phyloP scores from a whole-genome alignment of 176 grass and related monocot genomes.

The Eleusine coracana region DNA sequence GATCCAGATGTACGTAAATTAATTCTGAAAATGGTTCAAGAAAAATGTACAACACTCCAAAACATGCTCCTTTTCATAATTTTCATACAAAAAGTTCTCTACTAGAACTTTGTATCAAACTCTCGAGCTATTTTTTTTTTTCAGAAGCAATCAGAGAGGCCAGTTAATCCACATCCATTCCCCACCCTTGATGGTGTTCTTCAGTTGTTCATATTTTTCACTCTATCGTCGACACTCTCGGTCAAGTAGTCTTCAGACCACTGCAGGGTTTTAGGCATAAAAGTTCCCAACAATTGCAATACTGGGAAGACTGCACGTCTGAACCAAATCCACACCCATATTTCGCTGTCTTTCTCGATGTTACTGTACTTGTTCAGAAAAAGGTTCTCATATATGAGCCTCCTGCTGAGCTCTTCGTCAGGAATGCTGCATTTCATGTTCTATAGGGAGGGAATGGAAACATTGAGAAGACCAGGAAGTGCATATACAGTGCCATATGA shows the following conservation, averaged over 20 bases:
- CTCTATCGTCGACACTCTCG: background rate
- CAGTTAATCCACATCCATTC: background rate
- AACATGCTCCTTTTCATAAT: background rate
- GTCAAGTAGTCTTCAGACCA: no score
- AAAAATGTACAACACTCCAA: background rate
- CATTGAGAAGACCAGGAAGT: background rate
- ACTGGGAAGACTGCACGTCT: background rate
- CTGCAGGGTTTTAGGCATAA: background rate
- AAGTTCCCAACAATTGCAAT: background rate
- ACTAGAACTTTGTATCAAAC: no score
- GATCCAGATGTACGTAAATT: slow-evolving; percentile 5
- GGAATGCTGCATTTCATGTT: slow-evolving; percentile 15
- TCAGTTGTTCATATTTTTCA: background rate
- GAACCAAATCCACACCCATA: background rate
- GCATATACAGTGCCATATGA: slow-evolving; percentile 12
- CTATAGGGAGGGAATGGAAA: background rate
- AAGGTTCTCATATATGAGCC: slow-evolving; percentile 4
- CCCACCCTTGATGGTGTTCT: background rate
- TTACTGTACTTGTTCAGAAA: background rate
- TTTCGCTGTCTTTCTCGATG: slow-evolving; percentile 9
- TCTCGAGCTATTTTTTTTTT: no score
- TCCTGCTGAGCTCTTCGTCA: background rate
- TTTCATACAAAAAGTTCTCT: background rate
- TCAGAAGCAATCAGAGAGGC: no score
- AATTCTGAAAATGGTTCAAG: background rate